A percentile compares a stretch with the other conserved stretches of the same genome.
phyloP scores from a whole-genome alignment of 75 land plant genomes.

The Pseudotsuga menziesii region DNA sequence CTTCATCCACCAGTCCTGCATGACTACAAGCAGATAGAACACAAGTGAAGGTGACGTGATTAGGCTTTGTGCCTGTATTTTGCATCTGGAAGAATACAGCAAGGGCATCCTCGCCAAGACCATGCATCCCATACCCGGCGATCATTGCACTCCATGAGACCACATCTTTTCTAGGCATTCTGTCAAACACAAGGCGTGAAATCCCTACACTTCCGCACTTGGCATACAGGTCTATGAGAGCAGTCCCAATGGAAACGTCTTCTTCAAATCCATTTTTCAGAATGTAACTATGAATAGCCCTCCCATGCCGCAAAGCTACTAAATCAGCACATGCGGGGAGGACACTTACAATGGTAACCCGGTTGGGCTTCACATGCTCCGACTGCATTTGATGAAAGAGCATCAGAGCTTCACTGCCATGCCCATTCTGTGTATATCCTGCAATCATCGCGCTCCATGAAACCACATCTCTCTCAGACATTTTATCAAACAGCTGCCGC shows the following conservation, averaged over 20 bases:
- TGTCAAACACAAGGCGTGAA: conserved; percentile 16
- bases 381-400: conserved; percentile 17
- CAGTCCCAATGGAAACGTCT: conserved; percentile 8
- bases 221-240: conserved; percentile 25
- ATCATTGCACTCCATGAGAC: conserved; percentile 30
- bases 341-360: conserved; percentile 5
- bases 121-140: conserved; percentile 21
- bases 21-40: conserved; percentile 26
- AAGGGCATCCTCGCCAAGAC: conserved; percentile 16
- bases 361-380: conserved; percentile 9
- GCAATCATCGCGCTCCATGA: conserved; percentile 18
- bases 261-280: not conserved
- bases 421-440: conserved; percentile 6
- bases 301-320: conserved; percentile 10
- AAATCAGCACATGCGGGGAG: conserved; percentile 15
- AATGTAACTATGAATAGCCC: conserved; percentile 7
- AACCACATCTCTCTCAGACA: conserved; percentile 9
- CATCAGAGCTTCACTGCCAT: conserved; percentile 10
- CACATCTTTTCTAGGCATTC: conserved; percentile 6
- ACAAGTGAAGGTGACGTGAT: conserved; percentile 16
- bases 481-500: conserved; percentile 11
- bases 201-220: conserved; percentile 18
- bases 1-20: conserved; percentile 15
- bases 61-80: conserved; percentile 13
- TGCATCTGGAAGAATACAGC: conserved; percentile 16